These are phyloP conservation scores for Tulasnella calospora DNA, from an alignment of 768 basidiomycete species.

Conservation along the genomic window DNA sequence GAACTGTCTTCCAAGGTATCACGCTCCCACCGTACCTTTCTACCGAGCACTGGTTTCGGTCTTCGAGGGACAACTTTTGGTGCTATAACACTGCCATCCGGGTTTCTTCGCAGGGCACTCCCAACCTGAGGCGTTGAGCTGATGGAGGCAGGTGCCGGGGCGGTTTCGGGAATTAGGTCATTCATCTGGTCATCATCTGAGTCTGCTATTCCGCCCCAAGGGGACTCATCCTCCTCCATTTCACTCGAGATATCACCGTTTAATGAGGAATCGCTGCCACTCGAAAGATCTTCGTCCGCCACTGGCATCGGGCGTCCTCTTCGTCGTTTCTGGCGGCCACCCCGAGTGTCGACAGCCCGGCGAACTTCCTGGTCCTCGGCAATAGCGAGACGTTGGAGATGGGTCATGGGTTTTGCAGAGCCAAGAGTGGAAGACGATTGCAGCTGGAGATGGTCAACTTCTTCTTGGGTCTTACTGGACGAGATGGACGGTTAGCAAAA, in stretches of 20 bases:
- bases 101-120: conserved; percentile 60
- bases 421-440: conserved; percentile 82
- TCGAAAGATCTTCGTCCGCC: conserved; percentile 28
- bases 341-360: conserved; percentile 29
- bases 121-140: conserved; percentile 40
- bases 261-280: conserved; percentile 32
- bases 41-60: not conserved
- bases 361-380: conserved; percentile 57
- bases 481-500: not conserved
- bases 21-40: not conserved
- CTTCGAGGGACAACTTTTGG: conserved; percentile 36
- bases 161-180: conserved; percentile 31
- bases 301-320: conserved; percentile 33
- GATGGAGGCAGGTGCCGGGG: conserved; percentile 19
- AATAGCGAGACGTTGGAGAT: conserved; percentile 55
- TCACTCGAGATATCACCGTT: conserved; percentile 30
- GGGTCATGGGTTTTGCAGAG: conserved; percentile 59
- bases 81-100: conserved; percentile 54
- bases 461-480: conserved; percentile 69
- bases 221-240: conserved; percentile 36
- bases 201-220: conserved; percentile 31
- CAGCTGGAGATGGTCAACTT: conserved; percentile 54
- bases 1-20: not conserved
- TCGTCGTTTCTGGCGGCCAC: conserved; percentile 46
- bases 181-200: conserved; percentile 29